Base-by-base conservation (phyloP, 495 filamentous ascomycete species). In the Tricharina praecox region DNA sequence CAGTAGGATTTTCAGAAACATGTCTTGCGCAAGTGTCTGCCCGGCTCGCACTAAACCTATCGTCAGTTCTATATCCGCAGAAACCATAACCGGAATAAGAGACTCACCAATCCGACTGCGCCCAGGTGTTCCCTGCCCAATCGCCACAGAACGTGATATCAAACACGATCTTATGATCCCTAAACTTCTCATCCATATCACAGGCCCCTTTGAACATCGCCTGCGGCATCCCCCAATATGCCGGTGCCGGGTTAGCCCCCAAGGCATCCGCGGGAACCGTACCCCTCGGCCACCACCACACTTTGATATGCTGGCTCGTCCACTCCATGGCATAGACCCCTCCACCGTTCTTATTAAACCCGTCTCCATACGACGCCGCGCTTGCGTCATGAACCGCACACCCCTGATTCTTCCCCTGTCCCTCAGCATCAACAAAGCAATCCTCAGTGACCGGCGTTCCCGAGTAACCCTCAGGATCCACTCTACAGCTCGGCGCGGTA, bases 131-230 rank as follows among this genome's bases (percentile, higher is more conserved):
- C 26, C 83, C 87, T 15, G 85, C 85, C 82, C 83, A 94, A 51
- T 84, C 77, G 30, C 88, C 88, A 63, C 88, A 95, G 65, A 94
- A 85, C 0, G 78, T 81, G 0, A 76, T 81, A 63, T 96, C 74
- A 59, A 93, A 77, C 47, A 92, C 69, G 42, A 93, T 79, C 10
- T 73, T 70, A 63, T 90, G 78, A 36, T 78, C 58, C 50, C 66
- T 68, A 68, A 94, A 93, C 42, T 75, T 67, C 2, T 60, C 56
- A 45, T 71, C 62, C 47, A 93, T 75, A 50, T 81, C 61, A 62
- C 87, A 93, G 38, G 55, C 56, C 11, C 73, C 76, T 30, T 71
- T 54, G 59, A 81, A 93, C 49, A 55, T 63, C 3, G 78, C 82
- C 33, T 70, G 68, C 0, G 88, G 85, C 0, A 61, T 65, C 3